A percentile compares a stretch with the other conserved stretches of the same genome.
Conservation (phyloP, 1,139 yeast genomes). For the Hyphopichia buzzinii region DNA sequence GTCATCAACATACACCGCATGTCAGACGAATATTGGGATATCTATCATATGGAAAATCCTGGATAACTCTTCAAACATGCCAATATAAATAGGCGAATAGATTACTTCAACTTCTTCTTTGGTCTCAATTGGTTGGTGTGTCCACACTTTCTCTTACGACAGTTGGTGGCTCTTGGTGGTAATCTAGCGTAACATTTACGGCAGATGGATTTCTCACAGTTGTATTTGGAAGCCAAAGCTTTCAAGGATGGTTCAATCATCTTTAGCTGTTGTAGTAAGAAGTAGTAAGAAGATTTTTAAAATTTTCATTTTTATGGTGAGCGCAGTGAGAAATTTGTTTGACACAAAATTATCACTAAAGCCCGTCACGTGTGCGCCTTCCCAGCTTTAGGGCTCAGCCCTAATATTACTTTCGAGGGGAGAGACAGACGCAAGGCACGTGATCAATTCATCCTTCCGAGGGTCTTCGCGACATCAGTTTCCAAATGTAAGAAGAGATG, state of each 20-base stretch:
- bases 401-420: too few relatives aligned
- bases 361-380: neutral
- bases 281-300: neutral
- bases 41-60: neutral
- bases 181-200: slow-evolving; percentile 99
- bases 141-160: slow-evolving; percentile 99
- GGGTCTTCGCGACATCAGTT: too few relatives aligned
- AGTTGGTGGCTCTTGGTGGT: slow-evolving; percentile 99
- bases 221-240: slow-evolving; percentile 98
- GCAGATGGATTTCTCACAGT: slow-evolving; percentile 99
- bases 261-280: slow-evolving; percentile 13
- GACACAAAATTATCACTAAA: too few relatives aligned
- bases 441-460: too few relatives aligned
- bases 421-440: too few relatives aligned
- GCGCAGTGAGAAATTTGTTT: too few relatives aligned
- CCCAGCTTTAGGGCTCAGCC: slow-evolving; percentile 4
- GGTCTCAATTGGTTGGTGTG: slow-evolving; percentile 99
- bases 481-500: too few relatives aligned
- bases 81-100: slow-evolving; percentile 21
- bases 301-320: neutral
- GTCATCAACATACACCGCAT: neutral
- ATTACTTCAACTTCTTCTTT: slow-evolving; percentile 98
- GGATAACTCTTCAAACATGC: neutral
- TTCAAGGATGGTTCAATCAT: slow-evolving; percentile 99
- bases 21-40: too few relatives aligned